Evolutionary conservation across 129 eudicot genomes (phyloP), one percentile per base, ranked within the genome.

Genomic region (Smallanthus sonchifolius): DNA sequence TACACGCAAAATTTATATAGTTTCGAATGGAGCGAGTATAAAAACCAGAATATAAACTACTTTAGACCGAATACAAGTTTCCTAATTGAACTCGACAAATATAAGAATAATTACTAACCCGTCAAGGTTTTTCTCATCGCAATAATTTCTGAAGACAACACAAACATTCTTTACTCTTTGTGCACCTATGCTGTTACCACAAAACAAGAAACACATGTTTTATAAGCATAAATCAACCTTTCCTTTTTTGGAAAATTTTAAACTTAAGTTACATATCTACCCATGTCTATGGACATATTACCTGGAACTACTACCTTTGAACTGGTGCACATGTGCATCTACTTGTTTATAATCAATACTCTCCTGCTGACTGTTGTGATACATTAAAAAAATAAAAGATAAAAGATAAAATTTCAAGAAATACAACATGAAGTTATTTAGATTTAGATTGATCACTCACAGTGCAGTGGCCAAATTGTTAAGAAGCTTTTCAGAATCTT

Each of bases 271-370:
- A n/a, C n/a, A 24, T 24, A 24, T 24, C 30, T 24, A 24, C 30
- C 30, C 30, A 5, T 30, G n/a, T 36, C 2, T 37, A 61, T 63
- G n/a, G 2, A 56, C 28, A 32, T 38, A 30, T 57, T 83, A 91
- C 96, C 97, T 91, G 52, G 97, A 89, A 81, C 96, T 91, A 76
- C 97, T 86, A 65, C 97, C 96, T 82, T 91, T 91, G 77, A 91
- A 85, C 80, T 92, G 96, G 80, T 92, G 97, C 56, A 87, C 97
- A 89, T 88, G 86, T 60, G 89, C 87, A 82, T 84, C 96, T 51
- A 92, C 93, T 81, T 85, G 87, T 64, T 85, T 87, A 76, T 82
- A 92, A 82, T 92, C 93, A 36, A 92, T 86, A 79, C 77, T 82
- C 15, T 79, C 91, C 59, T 91, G 90, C 38, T 88, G 90, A 67